Evolutionary conservation across 2,329 filamentous ascomycete genomes (phyloP).

Genomic region (Exophiala dermatitidis): DNA sequence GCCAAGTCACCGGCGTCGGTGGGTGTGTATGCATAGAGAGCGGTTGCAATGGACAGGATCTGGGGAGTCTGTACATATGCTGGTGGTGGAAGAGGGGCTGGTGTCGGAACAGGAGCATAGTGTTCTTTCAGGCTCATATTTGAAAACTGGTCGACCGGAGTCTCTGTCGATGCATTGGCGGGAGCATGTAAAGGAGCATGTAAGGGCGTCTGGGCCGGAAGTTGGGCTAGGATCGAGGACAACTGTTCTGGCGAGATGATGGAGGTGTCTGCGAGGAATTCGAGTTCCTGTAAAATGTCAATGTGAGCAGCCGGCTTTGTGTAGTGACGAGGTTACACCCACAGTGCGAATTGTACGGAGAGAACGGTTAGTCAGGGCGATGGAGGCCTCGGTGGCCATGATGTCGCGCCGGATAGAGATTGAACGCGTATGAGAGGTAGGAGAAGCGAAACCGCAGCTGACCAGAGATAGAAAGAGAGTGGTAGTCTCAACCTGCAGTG

Average conservation of each 20-base stretch:
- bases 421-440: conserved; percentile 14
- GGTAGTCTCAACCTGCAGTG: conserved; percentile 13
- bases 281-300: conserved; percentile 62
- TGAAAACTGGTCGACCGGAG: conserved; percentile 36
- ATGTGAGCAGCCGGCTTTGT: conserved; percentile 7
- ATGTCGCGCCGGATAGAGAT: conserved; percentile 10
- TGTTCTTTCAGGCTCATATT: conserved; percentile 40
- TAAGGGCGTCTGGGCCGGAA: conserved; percentile 57
- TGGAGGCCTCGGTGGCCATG: conserved; percentile 30
- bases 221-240: conserved; percentile 63
- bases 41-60: conserved; percentile 65
- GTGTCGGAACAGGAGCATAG: conserved; percentile 39
- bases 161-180: conserved; percentile 32
- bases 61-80: conserved; percentile 45
- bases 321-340: conserved; percentile 31
- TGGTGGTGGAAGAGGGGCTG: conserved; percentile 43
- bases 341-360: conserved; percentile 82
- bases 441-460: neutral
- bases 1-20: conserved; percentile 74
- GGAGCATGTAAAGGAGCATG: conserved; percentile 32
- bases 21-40: conserved; percentile 75
- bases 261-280: conserved; percentile 75
- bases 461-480: conserved; percentile 17
- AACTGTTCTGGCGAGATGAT: conserved; percentile 70
- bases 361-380: conserved; percentile 69